Base-by-base conservation (phyloP, 768 basidiomycete species). In the Chiua virens region DNA sequence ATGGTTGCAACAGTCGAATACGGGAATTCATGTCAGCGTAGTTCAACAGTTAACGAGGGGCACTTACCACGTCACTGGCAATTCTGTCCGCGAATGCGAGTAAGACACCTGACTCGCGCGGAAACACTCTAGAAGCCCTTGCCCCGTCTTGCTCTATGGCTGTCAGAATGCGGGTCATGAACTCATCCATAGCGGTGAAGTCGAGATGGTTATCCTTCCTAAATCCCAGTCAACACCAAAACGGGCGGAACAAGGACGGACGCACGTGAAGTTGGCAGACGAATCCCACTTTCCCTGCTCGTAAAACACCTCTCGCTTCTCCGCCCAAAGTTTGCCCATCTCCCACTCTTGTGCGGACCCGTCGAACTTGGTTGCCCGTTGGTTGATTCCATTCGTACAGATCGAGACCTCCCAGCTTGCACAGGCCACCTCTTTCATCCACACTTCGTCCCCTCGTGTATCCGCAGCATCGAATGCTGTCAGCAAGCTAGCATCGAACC, bases 251-350 rank as follows among this genome's bases (percentile, higher is more conserved):
- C 9, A 5, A 11, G 8, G 41, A 37, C 11, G 40, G 30, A 73
- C 83, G 62, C 68, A 86, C 83, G 83, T 86, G 64, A 89, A 81
- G 70, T 98, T 99, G 53, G 87, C 84, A 47, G 88, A 65, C 0
- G 94, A 81, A 55, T 88, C 79, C 87, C 91, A 94, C 42, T 79
- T 77, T 8, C 80, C 83, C 50, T 82, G 81, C 56, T 93, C 87
- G 68, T 96, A 98, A 60, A 98, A 93, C 18, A 98, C 85, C 67
- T 96, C 94, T 40, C 89, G 75, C 73, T 96, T 95, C 71, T 99
- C 95, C 1, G 90, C 86, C 92, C 96, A 99, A 17, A 95, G 86
- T 57, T 92, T 87, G 1, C 91, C 91, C 76, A 97, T 84, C 69
- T 96, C 95, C 91, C 91, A 95, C 50, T 92, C 88, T 11, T 44